Evolutionary conservation across 2,329 filamentous ascomycete genomes (phyloP).

Genomic region (Colletotrichum sojae): DNA sequence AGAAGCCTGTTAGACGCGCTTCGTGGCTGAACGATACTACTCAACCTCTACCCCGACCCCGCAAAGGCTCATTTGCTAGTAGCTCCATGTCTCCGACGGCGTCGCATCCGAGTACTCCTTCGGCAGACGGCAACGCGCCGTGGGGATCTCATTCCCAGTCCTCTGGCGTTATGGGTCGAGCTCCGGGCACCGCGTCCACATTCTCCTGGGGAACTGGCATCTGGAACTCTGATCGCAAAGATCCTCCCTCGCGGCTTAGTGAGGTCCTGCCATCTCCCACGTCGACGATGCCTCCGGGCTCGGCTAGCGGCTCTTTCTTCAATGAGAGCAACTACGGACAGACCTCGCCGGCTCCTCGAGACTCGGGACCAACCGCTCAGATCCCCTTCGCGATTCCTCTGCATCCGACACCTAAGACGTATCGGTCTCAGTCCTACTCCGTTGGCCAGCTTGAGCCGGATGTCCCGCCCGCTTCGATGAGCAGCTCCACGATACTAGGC

Average conservation of each 20-base stretch:
- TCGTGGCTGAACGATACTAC: conserved; percentile 91
- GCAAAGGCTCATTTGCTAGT: conserved; percentile 84
- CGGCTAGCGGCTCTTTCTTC: conserved; percentile 62
- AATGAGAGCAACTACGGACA: conserved; percentile 62
- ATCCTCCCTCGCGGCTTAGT: conserved; percentile 79
- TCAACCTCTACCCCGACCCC: conserved; percentile 72
- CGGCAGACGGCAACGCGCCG: conserved; percentile 67
- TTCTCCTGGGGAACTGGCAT: conserved; percentile 87
- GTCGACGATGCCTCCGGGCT: conserved; percentile 67
- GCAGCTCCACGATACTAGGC: conserved; percentile 64
- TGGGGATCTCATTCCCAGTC: conserved; percentile 70
- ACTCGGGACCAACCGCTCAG: conserved; percentile 70
- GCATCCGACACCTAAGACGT: conserved; percentile 91
- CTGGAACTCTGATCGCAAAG: conserved; percentile 85
- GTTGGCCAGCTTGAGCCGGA: conserved; percentile 90
- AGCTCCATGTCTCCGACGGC: conserved; percentile 83
- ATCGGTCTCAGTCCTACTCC: conserved; percentile 96
- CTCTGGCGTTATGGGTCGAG: conserved; percentile 62
- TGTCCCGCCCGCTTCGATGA: conserved; percentile 57
- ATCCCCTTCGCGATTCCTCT: conserved; percentile 91
- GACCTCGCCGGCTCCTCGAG: conserved; percentile 66
- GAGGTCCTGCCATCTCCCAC: conserved; percentile 84
- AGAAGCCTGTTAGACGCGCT: conserved; percentile 77
- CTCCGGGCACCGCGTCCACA: conserved; percentile 58
- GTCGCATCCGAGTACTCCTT: conserved; percentile 84